Evolutionary conservation across 305 asterid species (phyloP), one percentile per base, ranked within the genome.

Genomic region (Solanum hybrid): DNA sequence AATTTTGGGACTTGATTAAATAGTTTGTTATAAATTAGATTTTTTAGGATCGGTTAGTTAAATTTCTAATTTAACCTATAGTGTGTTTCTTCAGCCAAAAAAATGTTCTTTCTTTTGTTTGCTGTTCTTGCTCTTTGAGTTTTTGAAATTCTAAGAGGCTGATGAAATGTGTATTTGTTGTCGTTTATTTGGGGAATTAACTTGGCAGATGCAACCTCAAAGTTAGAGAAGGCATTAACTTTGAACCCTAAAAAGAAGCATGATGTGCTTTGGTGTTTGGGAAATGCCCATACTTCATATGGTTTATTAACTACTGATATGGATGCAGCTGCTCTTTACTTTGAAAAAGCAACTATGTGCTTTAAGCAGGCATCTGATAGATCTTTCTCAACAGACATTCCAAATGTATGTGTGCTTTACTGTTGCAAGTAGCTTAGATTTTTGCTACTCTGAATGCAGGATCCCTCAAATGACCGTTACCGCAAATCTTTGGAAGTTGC

Each of bases 231-330:
- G 94, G 98, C 99, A 71, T 89, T 97, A 89, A 90, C 40, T 75
- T 89, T 97, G 88, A 92, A 96, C 88, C 98, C 99, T 2, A 89
- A 88, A 64, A 96, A 93, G 92, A 35, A 35, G 37, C 97, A 94
- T 33, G 99, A 97, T 79, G 93, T 97, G 1, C 92, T 96, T 57
- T 97, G 99, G 99, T 95, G 97, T 91, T 94, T 96, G 77, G 99
- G 99, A 40, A 97, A 97, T 91, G 99, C 99, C 39, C 90, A 96
- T 83, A 96, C 99, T 33, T 93, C 99, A 34, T 91, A 91, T 91
- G 99, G 95, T n/a, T 96, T 96, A 90, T 88, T 95, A 92, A 95
- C 91, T 90, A 97, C 99, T 16, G 97, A 96, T 89, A 91, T 92
- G 82, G 97, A 92, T 12, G 97, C 94, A 87, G 99, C 99, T 37